Evolutionary conservation across 2,329 filamentous ascomycete species (phyloP), one percentile per base, ranked within the genome.

Genomic region (Verticillium klebahnii): DNA sequence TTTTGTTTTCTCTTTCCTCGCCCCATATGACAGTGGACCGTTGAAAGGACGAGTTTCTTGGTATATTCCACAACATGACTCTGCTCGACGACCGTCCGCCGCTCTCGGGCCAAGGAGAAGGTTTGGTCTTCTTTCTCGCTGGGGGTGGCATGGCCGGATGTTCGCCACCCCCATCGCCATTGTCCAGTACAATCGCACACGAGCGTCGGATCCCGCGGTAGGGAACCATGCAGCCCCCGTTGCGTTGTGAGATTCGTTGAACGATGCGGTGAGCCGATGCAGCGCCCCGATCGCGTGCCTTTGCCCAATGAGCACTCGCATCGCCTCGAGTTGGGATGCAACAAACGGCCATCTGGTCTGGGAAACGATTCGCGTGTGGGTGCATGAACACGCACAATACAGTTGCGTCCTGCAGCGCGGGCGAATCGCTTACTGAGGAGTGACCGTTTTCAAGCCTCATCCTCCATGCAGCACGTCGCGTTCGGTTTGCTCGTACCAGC

Each of bases 1-100:
- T 5, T 17, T 45, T 29, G 37, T 45, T 58, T 40, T n/a, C 57
- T 58, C 56, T 58, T 58, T 58, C 23, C 56, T 58, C 56, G 40
- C n/a, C n/a, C 40, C n/a, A 50, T 19, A 50, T 23, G 40, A 3
- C n/a, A n/a, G 29, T 29, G 29, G 29, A 1, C 37, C n/a, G n/a
- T n/a, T 50, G n/a, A 11, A 9, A 11, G 40, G 1, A 29, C 40
- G n/a, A n/a, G 23, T n/a, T 9, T 23, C 40, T 4, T 14, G 19
- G 8, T 7, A 50, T 50, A 25, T 25, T 14, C 19, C 19, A 25
- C 19, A 12, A 25, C 19, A 23, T 50, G 12, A n/a, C 40, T 12
- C 40, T 25, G n/a, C n/a, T 50, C 19, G n/a, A 9, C 5, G 37
- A 50, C 40, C n/a, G 15, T 12, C 36, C 12, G 17, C n/a, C 5